These are phyloP conservation scores for Bacidia gigantensis DNA, from an alignment of 495 filamentous ascomycete species.

Conservation along the genomic window DNA sequence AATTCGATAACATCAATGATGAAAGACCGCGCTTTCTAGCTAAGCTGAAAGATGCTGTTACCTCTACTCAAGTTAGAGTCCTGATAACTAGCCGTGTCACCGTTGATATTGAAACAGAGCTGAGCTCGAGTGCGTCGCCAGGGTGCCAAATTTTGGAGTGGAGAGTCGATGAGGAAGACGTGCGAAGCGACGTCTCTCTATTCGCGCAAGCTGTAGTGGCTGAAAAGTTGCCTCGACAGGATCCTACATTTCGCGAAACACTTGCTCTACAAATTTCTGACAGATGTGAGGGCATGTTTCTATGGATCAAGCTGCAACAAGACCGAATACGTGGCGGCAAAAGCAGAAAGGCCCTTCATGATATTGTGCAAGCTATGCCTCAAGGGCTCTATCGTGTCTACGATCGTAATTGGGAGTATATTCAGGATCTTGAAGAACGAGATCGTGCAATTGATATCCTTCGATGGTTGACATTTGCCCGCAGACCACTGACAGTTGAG, in stretches of 20 bases:
- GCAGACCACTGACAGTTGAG: conserved; percentile 15
- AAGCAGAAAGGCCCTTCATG: conserved; percentile 17
- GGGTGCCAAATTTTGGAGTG: conserved; percentile 8
- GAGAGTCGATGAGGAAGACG: conserved; percentile 14
- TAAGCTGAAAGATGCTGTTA: conserved; percentile 9
- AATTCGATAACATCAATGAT: conserved; percentile 14
- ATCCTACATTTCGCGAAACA: conserved; percentile 7
- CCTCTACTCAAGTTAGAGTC: conserved; percentile 11
- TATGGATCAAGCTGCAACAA: conserved; percentile 20
- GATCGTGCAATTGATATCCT: conserved; percentile 18
- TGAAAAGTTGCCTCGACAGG: conserved; percentile 15
- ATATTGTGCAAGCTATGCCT: conserved; percentile 16
- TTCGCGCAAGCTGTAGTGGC: conserved; percentile 17
- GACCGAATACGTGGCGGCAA: conserved; percentile 11
- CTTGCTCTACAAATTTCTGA: conserved; percentile 16
- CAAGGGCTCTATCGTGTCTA: conserved; percentile 18
- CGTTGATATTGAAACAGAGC: conserved; percentile 11
- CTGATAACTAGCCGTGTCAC: conserved; percentile 20
- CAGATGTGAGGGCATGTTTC: conserved; percentile 21
- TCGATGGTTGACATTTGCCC: conserved; percentile 20
- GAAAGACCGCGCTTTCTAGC: conserved; percentile 12
- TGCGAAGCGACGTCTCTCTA: conserved; percentile 9
- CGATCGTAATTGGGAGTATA: conserved; percentile 19
- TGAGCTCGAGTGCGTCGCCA: conserved; percentile 9
- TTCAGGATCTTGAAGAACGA: conserved; percentile 10